These are phyloP conservation scores for Cicer chorassanicum DNA, from an alignment of 306 rosid species.

Conservation along the genomic window DNA sequence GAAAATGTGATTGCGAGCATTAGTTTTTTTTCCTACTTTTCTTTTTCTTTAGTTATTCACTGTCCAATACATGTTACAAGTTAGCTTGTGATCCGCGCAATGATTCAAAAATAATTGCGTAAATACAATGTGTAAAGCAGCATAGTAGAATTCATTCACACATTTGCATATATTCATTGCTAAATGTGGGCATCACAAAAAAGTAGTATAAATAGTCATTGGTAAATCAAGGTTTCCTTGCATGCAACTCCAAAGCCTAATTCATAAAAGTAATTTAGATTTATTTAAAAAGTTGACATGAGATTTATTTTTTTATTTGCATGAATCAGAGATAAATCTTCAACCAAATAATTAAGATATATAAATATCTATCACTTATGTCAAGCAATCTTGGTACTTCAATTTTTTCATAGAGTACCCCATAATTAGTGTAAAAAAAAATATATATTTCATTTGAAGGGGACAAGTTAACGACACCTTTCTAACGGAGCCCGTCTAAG, in stretches of 20 bases:
- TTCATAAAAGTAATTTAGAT: background rate
- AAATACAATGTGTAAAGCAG: background rate
- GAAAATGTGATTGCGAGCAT: background rate
- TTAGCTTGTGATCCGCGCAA: conserved; percentile 14
- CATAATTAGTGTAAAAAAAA: no score
- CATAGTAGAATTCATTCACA: background rate
- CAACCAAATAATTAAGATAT: background rate
- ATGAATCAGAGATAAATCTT: background rate
- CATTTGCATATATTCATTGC: conserved; percentile 3
- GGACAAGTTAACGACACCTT: conserved; percentile 2
- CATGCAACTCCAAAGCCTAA: background rate
- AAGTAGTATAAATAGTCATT: no score
- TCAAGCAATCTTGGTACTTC: background rate
- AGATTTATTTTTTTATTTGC: background rate
- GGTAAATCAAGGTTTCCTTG: no score
- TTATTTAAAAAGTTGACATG: background rate
- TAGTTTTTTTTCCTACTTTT: no score
- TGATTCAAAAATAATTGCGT: background rate
- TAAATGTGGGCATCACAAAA: background rate
- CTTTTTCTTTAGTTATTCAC: background rate
- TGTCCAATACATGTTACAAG: background rate
- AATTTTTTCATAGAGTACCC: conserved; percentile 3
- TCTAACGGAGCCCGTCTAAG: no score
- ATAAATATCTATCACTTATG: background rate
- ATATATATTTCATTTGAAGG: background rate